Evolutionary conservation across 345 rosid species (phyloP).

Genomic region (Bruguiera gymnorhiza): DNA sequence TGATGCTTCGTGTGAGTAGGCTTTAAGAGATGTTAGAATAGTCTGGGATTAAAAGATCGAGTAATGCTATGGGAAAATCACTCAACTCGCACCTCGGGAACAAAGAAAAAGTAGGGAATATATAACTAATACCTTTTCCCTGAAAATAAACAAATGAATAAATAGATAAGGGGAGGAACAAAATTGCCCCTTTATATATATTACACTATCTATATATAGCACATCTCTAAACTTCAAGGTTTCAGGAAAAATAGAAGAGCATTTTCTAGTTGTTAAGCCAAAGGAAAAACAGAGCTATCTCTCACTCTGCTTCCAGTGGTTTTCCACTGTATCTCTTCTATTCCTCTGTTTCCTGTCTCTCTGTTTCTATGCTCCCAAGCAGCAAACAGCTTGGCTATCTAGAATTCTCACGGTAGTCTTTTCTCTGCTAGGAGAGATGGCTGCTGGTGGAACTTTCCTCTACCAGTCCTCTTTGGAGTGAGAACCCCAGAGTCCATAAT

Average conservation of each 20-base stretch:
- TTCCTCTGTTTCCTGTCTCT: background rate
- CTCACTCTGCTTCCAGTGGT: slow-evolving; percentile 30
- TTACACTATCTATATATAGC: slow-evolving; percentile 42
- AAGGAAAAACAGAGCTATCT: slow-evolving; percentile 14
- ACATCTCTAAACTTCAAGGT: slow-evolving; percentile 10
- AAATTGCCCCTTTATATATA: background rate
- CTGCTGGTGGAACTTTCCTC: slow-evolving; percentile 20
- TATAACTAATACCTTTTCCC: slow-evolving; percentile 1
- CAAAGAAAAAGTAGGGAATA: slow-evolving; percentile 17
- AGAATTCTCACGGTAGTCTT: slow-evolving; percentile 19
- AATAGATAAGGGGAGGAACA: background rate
- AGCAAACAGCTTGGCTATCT: slow-evolving; percentile 2
- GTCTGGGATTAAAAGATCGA: background rate
- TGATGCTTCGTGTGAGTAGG: background rate
- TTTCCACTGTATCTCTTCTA: background rate
- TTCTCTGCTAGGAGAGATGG: slow-evolving; percentile 29
- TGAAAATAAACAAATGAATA: background rate
- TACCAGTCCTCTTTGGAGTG: slow-evolving; percentile 35
- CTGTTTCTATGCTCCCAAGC: slow-evolving; percentile 15
- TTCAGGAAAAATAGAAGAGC: slow-evolving; percentile 13
- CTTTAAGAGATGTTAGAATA: background rate
- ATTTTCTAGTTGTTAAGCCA: slow-evolving; percentile 4
- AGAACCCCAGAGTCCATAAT: slow-evolving; percentile 10
- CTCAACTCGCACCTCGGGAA: background rate
- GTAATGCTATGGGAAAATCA: background rate